These are phyloP conservation scores for Pseudotulostoma volvatum DNA, from an alignment of 495 filamentous ascomycete species.

Conservation along the genomic window DNA sequence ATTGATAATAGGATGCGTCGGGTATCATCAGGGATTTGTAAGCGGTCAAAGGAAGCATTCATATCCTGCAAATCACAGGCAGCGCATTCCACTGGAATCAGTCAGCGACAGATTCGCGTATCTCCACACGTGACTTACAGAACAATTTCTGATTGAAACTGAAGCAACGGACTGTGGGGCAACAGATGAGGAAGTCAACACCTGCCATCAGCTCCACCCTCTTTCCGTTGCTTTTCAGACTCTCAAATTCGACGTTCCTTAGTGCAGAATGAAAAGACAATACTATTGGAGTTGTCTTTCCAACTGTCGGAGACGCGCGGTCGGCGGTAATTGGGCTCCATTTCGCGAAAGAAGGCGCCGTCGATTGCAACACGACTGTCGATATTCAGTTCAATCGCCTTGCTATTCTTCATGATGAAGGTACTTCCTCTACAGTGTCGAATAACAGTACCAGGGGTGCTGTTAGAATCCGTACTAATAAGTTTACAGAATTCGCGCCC, in stretches of 20 bases:
- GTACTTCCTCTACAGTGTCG: conserved; percentile 11
- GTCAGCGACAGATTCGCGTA: no score
- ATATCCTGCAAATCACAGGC: not conserved
- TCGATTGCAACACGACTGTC: conserved; percentile 14
- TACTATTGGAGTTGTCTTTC: conserved; percentile 2
- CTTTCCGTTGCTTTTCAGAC: not conserved
- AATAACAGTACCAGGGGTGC: conserved; percentile 9
- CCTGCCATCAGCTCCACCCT: conserved; percentile 1
- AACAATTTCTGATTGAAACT: no score
- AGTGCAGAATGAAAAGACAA: not conserved
- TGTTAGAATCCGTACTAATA: no score
- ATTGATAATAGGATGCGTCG: not conserved
- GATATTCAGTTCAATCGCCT: conserved; percentile 12
- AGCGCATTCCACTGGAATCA: conserved; percentile 1
- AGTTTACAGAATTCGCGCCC: no score
- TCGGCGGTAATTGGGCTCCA: conserved; percentile 15
- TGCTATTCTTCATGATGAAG: conserved; percentile 15
- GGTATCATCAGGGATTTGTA: not conserved
- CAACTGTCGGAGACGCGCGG: no score
- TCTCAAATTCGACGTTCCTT: conserved; percentile 1
- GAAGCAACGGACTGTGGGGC: conserved; percentile 4
- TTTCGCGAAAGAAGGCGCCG: conserved; percentile 11
- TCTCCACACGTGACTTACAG: no score
- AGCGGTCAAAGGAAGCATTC: not conserved
- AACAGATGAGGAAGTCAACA: conserved; percentile 8